These are phyloP conservation scores for Thalia dealbata DNA, from an alignment of 176 grass and related monocot species.

Conservation along the genomic window DNA sequence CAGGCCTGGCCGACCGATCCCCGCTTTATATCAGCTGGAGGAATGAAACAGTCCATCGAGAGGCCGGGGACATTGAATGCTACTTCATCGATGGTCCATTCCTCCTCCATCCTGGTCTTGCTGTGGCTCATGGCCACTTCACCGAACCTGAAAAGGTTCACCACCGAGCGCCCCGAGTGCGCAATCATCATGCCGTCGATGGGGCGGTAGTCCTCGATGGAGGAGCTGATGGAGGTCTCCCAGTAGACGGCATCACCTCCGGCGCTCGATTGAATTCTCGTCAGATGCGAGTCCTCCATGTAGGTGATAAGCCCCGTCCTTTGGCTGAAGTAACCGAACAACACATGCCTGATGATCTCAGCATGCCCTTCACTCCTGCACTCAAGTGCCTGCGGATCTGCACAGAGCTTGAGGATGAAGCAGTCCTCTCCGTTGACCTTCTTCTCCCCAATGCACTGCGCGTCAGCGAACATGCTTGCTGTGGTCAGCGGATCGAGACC, in stretches of 20 bases:
- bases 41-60: slow-evolving; percentile 18
- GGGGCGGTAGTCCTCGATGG: slow-evolving; percentile 11
- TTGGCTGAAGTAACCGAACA: slow-evolving; percentile 22
- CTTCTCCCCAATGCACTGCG: slow-evolving; percentile 19
- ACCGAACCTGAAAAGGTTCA: slow-evolving; percentile 14
- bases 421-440: slow-evolving; percentile 20
- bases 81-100: slow-evolving; percentile 14
- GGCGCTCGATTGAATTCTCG: slow-evolving; percentile 9
- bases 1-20: slow-evolving; percentile 2
- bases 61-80: slow-evolving; percentile 18
- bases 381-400: slow-evolving; percentile 4
- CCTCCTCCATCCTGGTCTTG: slow-evolving; percentile 20
- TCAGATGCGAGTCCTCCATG: slow-evolving; percentile 23
- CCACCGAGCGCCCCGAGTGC: slow-evolving; percentile 8
- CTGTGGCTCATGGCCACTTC: slow-evolving; percentile 23
- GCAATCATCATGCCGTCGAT: slow-evolving; percentile 17
- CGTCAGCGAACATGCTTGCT: slow-evolving; percentile 12
- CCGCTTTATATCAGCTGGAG: slow-evolving; percentile 11
- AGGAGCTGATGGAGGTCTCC: slow-evolving; percentile 23
- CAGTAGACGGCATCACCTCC: slow-evolving; percentile 20
- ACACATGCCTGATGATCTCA: slow-evolving; percentile 21
- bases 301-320: slow-evolving; percentile 3
- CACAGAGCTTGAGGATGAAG: slow-evolving; percentile 18
- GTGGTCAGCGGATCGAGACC: slow-evolving; percentile 20
- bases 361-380: slow-evolving; percentile 18